A percentile compares a stretch with the other conserved stretches of the same genome.
These are phyloP conservation scores for Saururus chinensis DNA, from an alignment of 164 flowering plant genomes.

Conservation along the genomic window DNA sequence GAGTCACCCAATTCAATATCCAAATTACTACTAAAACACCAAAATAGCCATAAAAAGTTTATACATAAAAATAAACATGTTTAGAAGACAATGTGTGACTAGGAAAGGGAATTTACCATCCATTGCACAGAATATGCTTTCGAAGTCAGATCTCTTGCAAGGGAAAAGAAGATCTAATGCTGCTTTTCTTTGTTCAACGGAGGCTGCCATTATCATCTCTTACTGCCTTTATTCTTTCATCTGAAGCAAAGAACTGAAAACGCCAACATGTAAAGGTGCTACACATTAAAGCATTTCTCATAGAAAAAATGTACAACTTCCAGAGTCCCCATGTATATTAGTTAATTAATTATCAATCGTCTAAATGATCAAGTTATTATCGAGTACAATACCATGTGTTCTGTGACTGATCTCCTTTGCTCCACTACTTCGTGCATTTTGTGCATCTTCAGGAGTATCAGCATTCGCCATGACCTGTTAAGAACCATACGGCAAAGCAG, in stretches of 20 bases:
- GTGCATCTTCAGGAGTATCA: slow-evolving; percentile 94
- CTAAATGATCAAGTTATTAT: background rate
- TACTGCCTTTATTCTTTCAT: slow-evolving; percentile 92
- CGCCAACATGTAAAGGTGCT: slow-evolving; percentile 1
- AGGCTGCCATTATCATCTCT: slow-evolving; percentile 98
- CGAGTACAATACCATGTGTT: slow-evolving; percentile 66
- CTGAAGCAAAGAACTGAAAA: slow-evolving; percentile 93
- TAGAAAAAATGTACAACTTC: background rate
- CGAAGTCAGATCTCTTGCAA: slow-evolving; percentile 91
- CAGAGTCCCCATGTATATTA: background rate
- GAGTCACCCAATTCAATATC: background rate
- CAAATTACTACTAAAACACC: background rate
- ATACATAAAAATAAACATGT: background rate
- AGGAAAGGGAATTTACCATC: slow-evolving; percentile 39
- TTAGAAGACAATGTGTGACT: background rate
- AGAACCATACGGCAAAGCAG: background rate
- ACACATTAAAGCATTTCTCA: too few species aligned
- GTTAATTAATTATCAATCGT: too few species aligned
- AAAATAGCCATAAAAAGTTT: too few species aligned
- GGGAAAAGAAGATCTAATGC: slow-evolving; percentile 75
- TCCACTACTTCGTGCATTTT: slow-evolving; percentile 90
- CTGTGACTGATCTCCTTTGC: slow-evolving; percentile 97
- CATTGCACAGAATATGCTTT: slow-evolving; percentile 98
- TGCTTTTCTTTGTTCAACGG: slow-evolving; percentile 67
- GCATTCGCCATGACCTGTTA: slow-evolving; percentile 97